phyloP scores from a whole-genome alignment of 805 yeast species.

The Cyberlindnera meyerae region DNA sequence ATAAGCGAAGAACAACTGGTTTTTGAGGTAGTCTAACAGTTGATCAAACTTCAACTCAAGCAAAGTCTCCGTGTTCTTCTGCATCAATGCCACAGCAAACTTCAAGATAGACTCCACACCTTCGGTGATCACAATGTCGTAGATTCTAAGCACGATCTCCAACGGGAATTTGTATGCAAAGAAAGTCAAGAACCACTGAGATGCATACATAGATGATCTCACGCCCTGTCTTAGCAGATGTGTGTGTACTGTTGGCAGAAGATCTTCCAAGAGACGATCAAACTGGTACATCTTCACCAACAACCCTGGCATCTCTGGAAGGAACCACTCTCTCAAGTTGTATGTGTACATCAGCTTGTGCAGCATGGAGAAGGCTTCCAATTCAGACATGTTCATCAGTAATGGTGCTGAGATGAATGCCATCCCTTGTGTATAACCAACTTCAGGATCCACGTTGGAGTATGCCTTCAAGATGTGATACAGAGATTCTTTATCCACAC shows the following conservation, averaged over 20 bases:
- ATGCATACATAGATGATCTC: slow-evolving; percentile 90
- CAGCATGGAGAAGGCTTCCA: slow-evolving; percentile 79
- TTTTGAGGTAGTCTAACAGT: slow-evolving; percentile 72
- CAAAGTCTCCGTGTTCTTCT: slow-evolving; percentile 57
- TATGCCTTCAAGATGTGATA: slow-evolving; percentile 78
- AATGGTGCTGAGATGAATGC: slow-evolving; percentile 87
- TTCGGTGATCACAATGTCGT: slow-evolving; percentile 84
- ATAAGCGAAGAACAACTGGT: slow-evolving; percentile 69
- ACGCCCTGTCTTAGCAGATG: slow-evolving; percentile 86
- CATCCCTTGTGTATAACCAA: slow-evolving; percentile 98
- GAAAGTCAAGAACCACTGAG: slow-evolving; percentile 95
- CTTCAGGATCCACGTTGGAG: slow-evolving; percentile 81
- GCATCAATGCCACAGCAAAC: slow-evolving; percentile 77
- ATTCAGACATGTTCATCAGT: slow-evolving; percentile 71
- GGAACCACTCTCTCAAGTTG: slow-evolving; percentile 68
- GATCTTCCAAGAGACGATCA: slow-evolving; percentile 79
- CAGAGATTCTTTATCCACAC: slow-evolving; percentile 58
- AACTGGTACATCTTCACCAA: slow-evolving; percentile 83
- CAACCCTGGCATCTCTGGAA: slow-evolving; percentile 92
- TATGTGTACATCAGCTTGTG: slow-evolving; percentile 82
- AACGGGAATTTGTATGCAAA: slow-evolving; percentile 94
- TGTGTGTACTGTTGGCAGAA: slow-evolving; percentile 62
- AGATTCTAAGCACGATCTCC: slow-evolving; percentile 79
- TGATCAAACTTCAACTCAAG: slow-evolving; percentile 68
- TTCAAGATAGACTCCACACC: slow-evolving; percentile 84